Evolutionary conservation across 2,329 filamentous ascomycete species (phyloP).

Genomic region (Aureobasidium sp.): DNA sequence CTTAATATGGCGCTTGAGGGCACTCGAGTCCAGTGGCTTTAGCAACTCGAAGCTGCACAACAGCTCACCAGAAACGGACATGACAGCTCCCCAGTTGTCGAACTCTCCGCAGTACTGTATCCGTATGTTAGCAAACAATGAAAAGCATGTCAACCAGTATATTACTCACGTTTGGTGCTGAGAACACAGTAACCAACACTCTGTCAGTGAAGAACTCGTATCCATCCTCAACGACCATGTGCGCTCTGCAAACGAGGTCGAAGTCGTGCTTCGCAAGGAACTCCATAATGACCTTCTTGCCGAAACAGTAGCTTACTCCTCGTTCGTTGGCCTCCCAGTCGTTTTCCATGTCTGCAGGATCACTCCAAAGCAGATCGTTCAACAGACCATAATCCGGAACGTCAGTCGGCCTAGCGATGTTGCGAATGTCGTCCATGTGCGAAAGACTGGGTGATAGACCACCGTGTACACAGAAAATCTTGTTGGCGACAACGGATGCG

Average conservation of each 20-base stretch:
- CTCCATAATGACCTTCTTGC: conserved; percentile 95
- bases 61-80: conserved; percentile 90
- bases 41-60: conserved; percentile 95
- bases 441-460: conserved; percentile 84
- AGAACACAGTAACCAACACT: conserved; percentile 93
- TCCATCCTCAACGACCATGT: conserved; percentile 99
- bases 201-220: conserved; percentile 98
- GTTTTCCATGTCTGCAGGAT: conserved; percentile 88
- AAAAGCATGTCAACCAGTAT: background rate
- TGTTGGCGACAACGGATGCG: conserved; percentile 90
- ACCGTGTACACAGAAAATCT: conserved; percentile 97
- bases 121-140: conserved; percentile 15
- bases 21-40: conserved; percentile 91
- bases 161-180: conserved; percentile 79
- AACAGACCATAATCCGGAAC: conserved; percentile 93
- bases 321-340: conserved; percentile 98
- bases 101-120: conserved; percentile 92
- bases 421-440: conserved; percentile 97
- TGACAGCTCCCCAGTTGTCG: conserved; percentile 97
- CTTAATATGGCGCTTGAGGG: conserved; percentile 97
- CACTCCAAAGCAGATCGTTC: conserved; percentile 94
- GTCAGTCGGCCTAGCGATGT: conserved; percentile 91
- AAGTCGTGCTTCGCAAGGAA: conserved; percentile 94
- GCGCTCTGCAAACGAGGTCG: conserved; percentile 90
- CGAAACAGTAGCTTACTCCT: conserved; percentile 96